phyloP scores from a whole-genome alignment of 495 filamentous ascomycete genomes.

The Podospora pseudoanserina region DNA sequence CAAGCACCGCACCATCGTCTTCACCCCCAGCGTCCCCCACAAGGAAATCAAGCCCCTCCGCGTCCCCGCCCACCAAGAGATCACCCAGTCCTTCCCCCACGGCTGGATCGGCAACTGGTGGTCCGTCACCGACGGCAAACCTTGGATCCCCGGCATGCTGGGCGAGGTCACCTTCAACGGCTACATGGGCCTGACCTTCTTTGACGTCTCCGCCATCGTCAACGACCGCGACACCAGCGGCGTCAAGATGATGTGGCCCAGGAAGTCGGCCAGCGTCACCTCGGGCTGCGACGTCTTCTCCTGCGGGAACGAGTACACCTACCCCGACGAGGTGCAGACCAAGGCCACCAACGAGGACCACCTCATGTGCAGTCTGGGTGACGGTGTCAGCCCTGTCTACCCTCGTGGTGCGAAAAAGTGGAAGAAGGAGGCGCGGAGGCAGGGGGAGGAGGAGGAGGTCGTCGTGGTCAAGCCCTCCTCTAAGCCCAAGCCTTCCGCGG shows the following conservation, averaged over 20 bases:
- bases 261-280: constrained; percentile 16
- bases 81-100: constrained; percentile 35
- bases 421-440: background rate
- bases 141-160: constrained; percentile 46
- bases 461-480: background rate
- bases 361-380: constrained; percentile 42
- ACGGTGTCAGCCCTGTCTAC: background rate
- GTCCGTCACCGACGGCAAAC: constrained; percentile 37
- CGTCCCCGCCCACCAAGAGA: constrained; percentile 29
- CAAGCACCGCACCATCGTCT: constrained; percentile 42
- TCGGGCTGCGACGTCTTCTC: constrained; percentile 49
- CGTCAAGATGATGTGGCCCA: constrained; percentile 48
- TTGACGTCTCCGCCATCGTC: constrained; percentile 55
- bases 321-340: constrained; percentile 48
- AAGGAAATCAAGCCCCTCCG: constrained; percentile 25
- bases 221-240: constrained; percentile 42
- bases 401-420: background rate
- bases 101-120: constrained; percentile 50
- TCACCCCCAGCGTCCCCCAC: constrained; percentile 37
- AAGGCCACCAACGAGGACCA: constrained; percentile 36
- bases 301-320: constrained; percentile 48
- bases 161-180: constrained; percentile 49
- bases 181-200: constrained; percentile 43
- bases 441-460: background rate
- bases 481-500: background rate